Conservation (phyloP, 352 stramenopile species). For the Globisporangium yorkense region DNA sequence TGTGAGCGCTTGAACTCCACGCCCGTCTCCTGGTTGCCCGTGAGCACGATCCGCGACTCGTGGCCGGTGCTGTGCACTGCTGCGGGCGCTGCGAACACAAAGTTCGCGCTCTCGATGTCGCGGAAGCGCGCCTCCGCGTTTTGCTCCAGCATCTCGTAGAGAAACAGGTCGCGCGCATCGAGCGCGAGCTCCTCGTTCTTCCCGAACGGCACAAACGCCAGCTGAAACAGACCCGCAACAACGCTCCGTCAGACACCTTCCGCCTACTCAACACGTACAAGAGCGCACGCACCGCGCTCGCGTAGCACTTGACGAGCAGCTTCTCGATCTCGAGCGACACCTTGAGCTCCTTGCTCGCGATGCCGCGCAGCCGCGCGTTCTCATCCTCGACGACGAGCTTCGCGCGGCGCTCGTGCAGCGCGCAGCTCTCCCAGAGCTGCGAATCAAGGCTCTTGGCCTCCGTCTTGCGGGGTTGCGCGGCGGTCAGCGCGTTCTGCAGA, state of each 20-base stretch:
- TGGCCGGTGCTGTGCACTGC: neutral
- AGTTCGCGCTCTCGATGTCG: neutral
- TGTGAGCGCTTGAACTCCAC: slow-evolving; percentile 9
- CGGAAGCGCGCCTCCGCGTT: neutral
- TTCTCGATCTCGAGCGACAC: slow-evolving; percentile 6
- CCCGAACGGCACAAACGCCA: slow-evolving; percentile 4
- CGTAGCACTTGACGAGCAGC: slow-evolving; percentile 12
- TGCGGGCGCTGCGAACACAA: slow-evolving; percentile 1
- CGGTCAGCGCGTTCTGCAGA: neutral
- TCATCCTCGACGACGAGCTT: slow-evolving; percentile 1
- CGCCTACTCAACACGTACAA: too few relatives aligned
- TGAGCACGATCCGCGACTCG: slow-evolving; percentile 8
- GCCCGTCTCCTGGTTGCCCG: slow-evolving; percentile 4
- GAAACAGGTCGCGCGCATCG: slow-evolving; percentile 4
- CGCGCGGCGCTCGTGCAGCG: neutral
- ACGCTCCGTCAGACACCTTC: too few relatives aligned
- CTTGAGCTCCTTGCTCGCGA: slow-evolving; percentile 6
- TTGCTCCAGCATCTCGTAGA: slow-evolving; percentile 11
- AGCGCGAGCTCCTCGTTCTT: slow-evolving; percentile 5
- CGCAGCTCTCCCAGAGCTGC: slow-evolving; percentile 1
- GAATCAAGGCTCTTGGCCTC: too few relatives aligned
- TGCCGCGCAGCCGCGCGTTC: slow-evolving; percentile 9
- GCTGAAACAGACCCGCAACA: neutral
- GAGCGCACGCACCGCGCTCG: slow-evolving; percentile 3
- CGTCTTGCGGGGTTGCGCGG: neutral